These are phyloP conservation scores for Phytopythium ostracodes DNA, from an alignment of 352 stramenopile species.

Conservation along the genomic window DNA sequence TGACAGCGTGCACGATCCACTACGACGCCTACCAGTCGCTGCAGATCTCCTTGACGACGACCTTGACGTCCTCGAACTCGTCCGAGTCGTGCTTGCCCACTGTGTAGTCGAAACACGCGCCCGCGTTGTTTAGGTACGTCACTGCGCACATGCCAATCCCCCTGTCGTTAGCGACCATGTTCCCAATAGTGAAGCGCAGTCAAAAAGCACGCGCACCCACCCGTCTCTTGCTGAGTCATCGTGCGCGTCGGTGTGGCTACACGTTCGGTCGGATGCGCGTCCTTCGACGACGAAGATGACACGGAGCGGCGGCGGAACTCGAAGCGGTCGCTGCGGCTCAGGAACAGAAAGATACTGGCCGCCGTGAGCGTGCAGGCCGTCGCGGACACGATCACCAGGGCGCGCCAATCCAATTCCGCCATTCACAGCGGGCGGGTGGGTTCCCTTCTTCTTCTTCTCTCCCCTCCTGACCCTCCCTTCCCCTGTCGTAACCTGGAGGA, in stretches of 20 bases:
- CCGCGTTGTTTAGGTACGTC: constrained; percentile 78
- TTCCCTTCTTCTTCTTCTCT: background rate
- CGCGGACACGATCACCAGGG: constrained; percentile 45
- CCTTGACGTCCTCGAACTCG: constrained; percentile 82
- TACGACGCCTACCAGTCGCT: constrained; percentile 37
- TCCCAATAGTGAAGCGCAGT: too few relatives aligned
- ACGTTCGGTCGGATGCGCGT: constrained; percentile 5
- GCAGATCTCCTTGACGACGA: constrained; percentile 67
- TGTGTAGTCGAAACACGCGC: constrained; percentile 63
- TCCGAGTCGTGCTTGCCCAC: constrained; percentile 58
- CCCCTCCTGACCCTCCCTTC: background rate
- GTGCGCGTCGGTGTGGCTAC: background rate
- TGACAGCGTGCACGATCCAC: too few relatives aligned
- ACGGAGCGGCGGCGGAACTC: constrained; percentile 13
- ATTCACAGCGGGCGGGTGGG: constrained; percentile 9
- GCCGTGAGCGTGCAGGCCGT: constrained; percentile 59
- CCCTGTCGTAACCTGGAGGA: background rate
- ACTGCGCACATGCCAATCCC: constrained; percentile 21
- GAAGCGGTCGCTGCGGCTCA: constrained; percentile 15
- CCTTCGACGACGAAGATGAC: background rate
- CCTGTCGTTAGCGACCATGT: too few relatives aligned
- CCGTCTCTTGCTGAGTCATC: constrained; percentile 8
- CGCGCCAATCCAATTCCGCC: constrained; percentile 41
- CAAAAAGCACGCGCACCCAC: constrained; percentile 3
- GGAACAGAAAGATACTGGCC: constrained; percentile 41